These are phyloP conservation scores for Cyberlindnera subsufficiens DNA, from an alignment of 805 yeast genomes.

Conservation along the genomic window DNA sequence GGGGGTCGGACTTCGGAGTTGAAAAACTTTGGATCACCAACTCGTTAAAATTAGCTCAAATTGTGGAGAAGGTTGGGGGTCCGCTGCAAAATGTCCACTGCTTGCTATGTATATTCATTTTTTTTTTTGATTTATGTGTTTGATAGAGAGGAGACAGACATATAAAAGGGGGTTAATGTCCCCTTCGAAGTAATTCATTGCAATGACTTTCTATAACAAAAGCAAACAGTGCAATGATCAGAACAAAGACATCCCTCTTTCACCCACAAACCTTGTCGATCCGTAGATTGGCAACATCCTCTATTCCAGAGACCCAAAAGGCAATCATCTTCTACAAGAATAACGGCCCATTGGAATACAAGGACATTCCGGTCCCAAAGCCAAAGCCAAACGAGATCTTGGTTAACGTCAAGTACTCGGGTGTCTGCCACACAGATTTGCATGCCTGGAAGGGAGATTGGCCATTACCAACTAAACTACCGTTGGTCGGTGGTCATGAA, in stretches of 20 bases:
- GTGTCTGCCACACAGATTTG: conserved; percentile 62
- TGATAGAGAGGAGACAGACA: too few species aligned
- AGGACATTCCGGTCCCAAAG: conserved; percentile 49
- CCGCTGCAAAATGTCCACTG: too few species aligned
- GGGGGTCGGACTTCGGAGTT: too few species aligned
- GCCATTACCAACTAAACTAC: conserved; percentile 52
- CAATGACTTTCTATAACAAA: too few species aligned
- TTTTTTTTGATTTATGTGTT: too few species aligned
- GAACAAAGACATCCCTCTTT: conserved; percentile 5
- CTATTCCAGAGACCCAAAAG: conserved; percentile 44
- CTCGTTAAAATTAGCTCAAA: too few species aligned
- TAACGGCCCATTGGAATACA: conserved; percentile 43
- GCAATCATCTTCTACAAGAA: conserved; percentile 45
- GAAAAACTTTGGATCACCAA: too few species aligned
- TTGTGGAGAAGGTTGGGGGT: too few species aligned
- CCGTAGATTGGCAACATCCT: conserved; percentile 16
- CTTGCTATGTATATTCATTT: too few species aligned
- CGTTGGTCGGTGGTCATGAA: conserved; percentile 63
- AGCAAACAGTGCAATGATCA: conserved; percentile 4
- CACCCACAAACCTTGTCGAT: conserved; percentile 7
- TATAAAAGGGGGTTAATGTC: too few species aligned
- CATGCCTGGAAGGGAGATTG: conserved; percentile 69
- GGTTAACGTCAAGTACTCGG: conserved; percentile 55
- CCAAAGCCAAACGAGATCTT: conserved; percentile 54
- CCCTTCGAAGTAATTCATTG: too few species aligned